Evolutionary conservation across 257 asterid genomes (phyloP).

Genomic region (Ilex aquifolium): DNA sequence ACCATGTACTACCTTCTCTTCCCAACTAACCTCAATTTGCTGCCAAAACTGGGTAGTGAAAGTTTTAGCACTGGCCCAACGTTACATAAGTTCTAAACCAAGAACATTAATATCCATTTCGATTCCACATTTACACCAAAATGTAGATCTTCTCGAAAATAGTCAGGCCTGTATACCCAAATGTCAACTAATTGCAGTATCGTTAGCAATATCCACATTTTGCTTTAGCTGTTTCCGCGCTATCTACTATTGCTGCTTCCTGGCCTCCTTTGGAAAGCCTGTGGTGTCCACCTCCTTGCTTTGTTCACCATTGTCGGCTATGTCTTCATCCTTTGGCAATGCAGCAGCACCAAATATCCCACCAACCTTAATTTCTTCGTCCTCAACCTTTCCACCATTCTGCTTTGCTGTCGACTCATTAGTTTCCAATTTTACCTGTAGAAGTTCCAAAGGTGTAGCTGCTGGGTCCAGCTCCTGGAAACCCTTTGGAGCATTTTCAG

Average conservation of each 20-base stretch:
- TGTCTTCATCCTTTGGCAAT: conserved; percentile 17
- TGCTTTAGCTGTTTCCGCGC: not conserved
- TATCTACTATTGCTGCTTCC: conserved; percentile 1
- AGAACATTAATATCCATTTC: conserved; percentile 6
- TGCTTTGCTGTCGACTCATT: conserved; percentile 5
- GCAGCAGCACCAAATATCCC: conserved; percentile 16
- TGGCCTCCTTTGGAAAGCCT: conserved; percentile 5
- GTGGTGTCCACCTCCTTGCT: conserved; percentile 9
- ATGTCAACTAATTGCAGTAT: not conserved
- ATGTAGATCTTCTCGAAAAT: not conserved
- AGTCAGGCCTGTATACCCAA: not conserved
- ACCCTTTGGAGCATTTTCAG: conserved; percentile 48
- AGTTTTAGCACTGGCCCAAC: not conserved
- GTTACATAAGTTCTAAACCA: conserved; percentile 5
- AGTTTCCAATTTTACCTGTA: conserved; percentile 37
- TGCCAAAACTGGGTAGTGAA: no score
- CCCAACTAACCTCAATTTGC: no score
- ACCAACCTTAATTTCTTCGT: conserved; percentile 16
- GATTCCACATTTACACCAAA: conserved; percentile 2
- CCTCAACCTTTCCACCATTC: conserved; percentile 16
- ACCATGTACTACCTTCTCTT: no score
- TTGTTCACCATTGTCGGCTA: conserved; percentile 16
- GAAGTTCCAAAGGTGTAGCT: conserved; percentile 67
- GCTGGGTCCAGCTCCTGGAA: conserved; percentile 86
- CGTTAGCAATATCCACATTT: not conserved